Evolutionary conservation across 1,284 basidiomycete species (phyloP).

Genomic region (Schizophyllum amplum): DNA sequence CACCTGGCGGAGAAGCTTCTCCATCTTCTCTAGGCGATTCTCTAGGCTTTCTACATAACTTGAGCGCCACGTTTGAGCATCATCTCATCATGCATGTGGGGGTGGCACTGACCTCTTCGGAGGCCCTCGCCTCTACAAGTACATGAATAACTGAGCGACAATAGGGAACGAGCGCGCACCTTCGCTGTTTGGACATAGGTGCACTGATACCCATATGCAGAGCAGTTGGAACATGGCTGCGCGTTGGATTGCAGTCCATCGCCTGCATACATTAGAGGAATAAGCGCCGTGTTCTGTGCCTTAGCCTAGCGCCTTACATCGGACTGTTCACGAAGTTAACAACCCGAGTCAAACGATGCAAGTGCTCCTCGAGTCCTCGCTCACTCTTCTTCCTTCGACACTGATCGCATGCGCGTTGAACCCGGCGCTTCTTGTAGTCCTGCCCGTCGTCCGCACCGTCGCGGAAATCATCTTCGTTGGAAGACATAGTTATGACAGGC

Average conservation of each 20-base stretch:
- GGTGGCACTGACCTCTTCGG: slow-evolving; percentile 65
- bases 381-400: slow-evolving; percentile 71
- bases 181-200: slow-evolving; percentile 71
- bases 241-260: slow-evolving; percentile 9
- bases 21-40: slow-evolving; percentile 62
- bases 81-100: background rate
- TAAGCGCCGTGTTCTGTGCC: background rate
- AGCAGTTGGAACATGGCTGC: slow-evolving; percentile 73
- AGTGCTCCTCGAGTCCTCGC: slow-evolving; percentile 15
- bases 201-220: slow-evolving; percentile 65
- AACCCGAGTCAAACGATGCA: slow-evolving; percentile 6
- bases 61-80: background rate
- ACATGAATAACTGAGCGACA: slow-evolving; percentile 1
- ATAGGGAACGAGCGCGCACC: slow-evolving; percentile 29
- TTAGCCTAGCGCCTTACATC: slow-evolving; percentile 34
- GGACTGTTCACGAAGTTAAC: slow-evolving; percentile 27
- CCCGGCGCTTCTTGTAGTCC: slow-evolving; percentile 50
- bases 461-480: background rate
- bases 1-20: slow-evolving; percentile 55
- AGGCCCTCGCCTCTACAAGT: slow-evolving; percentile 65
- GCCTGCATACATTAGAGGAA: slow-evolving; percentile 4
- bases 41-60: slow-evolving; percentile 72
- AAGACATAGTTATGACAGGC: background rate
- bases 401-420: slow-evolving; percentile 69
- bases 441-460: background rate